Percentiles rank a stretch among this genome's conserved stretches.
Conservation (phyloP, 2,329 filamentous ascomycete genomes). For the Aspergillus tamarii region DNA sequence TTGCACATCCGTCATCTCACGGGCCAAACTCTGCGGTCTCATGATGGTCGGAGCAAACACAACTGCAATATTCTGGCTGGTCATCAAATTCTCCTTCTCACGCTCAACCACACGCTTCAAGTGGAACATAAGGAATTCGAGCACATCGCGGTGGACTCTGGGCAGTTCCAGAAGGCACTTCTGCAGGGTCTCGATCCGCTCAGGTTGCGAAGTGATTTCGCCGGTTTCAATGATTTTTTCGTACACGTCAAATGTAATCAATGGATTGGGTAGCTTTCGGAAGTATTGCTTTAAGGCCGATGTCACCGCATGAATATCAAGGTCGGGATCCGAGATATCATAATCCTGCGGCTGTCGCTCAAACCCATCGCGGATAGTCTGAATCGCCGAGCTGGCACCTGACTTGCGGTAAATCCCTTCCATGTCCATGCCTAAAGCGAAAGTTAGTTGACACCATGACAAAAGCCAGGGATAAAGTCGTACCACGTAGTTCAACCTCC, state of each 20-base stretch:
- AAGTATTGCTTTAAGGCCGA: conserved; percentile 98
- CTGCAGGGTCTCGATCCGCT: conserved; percentile 72
- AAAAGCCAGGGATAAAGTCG: conserved; percentile 17
- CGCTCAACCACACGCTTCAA: conserved; percentile 81
- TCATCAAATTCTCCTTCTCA: conserved; percentile 91
- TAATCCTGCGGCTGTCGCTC: conserved; percentile 75
- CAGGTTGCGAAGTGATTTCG: conserved; percentile 65
- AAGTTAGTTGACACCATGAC: conserved; percentile 17
- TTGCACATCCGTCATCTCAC: conserved; percentile 96
- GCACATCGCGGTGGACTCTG: conserved; percentile 79
- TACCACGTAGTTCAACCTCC: conserved; percentile 88
- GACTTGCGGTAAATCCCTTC: conserved; percentile 99
- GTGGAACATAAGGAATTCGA: conserved; percentile 94
- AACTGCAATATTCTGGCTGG: conserved; percentile 90
- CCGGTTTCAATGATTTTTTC: conserved; percentile 76
- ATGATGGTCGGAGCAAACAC: conserved; percentile 98
- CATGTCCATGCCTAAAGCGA: conserved; percentile 72
- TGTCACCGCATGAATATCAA: conserved; percentile 96
- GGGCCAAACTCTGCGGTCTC: conserved; percentile 83
- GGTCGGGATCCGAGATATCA: conserved; percentile 88
- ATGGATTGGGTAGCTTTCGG: conserved; percentile 83
- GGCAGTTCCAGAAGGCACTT: conserved; percentile 78
- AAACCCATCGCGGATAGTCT: conserved; percentile 87
- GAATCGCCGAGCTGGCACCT: conserved; percentile 87
- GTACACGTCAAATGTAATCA: conserved; percentile 92